A percentile compares a stretch with the other conserved stretches of the same genome.
phyloP scores from a whole-genome alignment of 108 stramenopile genomes.

The Nitzschia putrida region DNA sequence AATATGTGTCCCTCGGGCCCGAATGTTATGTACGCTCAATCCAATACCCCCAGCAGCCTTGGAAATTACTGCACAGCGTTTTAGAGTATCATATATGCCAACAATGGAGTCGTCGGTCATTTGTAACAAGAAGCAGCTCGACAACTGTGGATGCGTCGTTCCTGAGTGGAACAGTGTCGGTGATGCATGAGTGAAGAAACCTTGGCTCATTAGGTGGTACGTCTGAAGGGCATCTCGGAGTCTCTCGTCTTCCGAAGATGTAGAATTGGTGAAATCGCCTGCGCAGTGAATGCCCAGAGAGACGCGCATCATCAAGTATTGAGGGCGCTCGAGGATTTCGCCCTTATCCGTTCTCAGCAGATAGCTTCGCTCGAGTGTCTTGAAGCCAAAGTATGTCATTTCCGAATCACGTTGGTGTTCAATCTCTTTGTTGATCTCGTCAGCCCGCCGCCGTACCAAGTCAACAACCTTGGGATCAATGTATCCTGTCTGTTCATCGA shows the following conservation, averaged over 20 bases:
- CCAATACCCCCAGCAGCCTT: constrained; percentile 97
- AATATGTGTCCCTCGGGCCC: constrained; percentile 89
- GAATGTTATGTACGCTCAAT: constrained; percentile 91
- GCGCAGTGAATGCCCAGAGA: constrained; percentile 94
- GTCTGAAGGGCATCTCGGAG: constrained; percentile 90
- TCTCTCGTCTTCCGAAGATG: constrained; percentile 36
- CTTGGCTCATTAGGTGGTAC: constrained; percentile 92
- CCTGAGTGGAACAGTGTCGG: constrained; percentile 97
- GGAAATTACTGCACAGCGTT: constrained; percentile 92
- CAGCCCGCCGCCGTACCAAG: constrained; percentile 54
- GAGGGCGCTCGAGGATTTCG: constrained; percentile 84
- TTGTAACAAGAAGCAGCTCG: constrained; percentile 92
- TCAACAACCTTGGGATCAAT: constrained; percentile 79
- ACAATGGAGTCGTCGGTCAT: constrained; percentile 96
- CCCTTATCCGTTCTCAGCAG: constrained; percentile 61
- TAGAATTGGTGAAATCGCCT: neutral
- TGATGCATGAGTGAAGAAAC: constrained; percentile 95
- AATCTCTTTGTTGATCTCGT: constrained; percentile 73
- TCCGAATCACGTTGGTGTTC: constrained; percentile 79
- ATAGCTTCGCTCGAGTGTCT: constrained; percentile 91
- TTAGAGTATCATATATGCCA: constrained; percentile 97
- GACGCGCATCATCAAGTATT: constrained; percentile 97
- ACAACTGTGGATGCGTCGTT: constrained; percentile 93
- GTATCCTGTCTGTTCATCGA: constrained; percentile 65
- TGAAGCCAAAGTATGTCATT: constrained; percentile 96